phyloP scores from a whole-genome alignment of 345 rosid genomes.

The Mercurialis annua region DNA sequence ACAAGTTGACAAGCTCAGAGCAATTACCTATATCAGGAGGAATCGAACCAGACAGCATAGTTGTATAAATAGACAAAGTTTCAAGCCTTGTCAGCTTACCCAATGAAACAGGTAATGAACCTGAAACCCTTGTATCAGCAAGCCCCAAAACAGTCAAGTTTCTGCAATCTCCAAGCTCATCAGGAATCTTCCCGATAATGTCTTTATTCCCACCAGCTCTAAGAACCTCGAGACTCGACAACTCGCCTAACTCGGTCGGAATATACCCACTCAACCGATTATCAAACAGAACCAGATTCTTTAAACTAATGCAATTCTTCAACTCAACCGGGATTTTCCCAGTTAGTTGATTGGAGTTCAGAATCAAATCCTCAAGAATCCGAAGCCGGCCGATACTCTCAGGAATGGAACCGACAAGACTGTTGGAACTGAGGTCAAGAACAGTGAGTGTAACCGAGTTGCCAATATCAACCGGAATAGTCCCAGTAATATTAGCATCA shows the following conservation, averaged over 20 bases:
- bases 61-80: slow-evolving; percentile 65
- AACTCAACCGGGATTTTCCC: slow-evolving; percentile 76
- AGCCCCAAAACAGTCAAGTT: slow-evolving; percentile 75
- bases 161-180: slow-evolving; percentile 65
- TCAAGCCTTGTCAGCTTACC: slow-evolving; percentile 69
- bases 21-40: slow-evolving; percentile 84
- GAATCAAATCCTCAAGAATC: slow-evolving; percentile 49
- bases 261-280: slow-evolving; percentile 64
- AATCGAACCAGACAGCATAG: slow-evolving; percentile 80
- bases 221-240: slow-evolving; percentile 57
- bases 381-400: slow-evolving; percentile 48
- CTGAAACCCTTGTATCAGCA: slow-evolving; percentile 72
- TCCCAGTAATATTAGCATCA: slow-evolving; percentile 68
- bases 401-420: slow-evolving; percentile 66
- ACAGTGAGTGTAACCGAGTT: slow-evolving; percentile 38
- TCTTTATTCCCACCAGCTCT: slow-evolving; percentile 88
- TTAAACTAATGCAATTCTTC: slow-evolving; percentile 43
- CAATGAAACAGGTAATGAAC: slow-evolving; percentile 64
- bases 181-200: slow-evolving; percentile 65
- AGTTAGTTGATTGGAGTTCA: slow-evolving; percentile 75
- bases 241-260: slow-evolving; percentile 66
- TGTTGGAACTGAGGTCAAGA: slow-evolving; percentile 61
- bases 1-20: slow-evolving; percentile 72
- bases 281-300: slow-evolving; percentile 54
- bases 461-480: slow-evolving; percentile 54